Evolutionary conservation across 768 basidiomycete species (phyloP), one percentile per base, ranked within the genome.

Genomic region (Boletus eberwhitei): DNA sequence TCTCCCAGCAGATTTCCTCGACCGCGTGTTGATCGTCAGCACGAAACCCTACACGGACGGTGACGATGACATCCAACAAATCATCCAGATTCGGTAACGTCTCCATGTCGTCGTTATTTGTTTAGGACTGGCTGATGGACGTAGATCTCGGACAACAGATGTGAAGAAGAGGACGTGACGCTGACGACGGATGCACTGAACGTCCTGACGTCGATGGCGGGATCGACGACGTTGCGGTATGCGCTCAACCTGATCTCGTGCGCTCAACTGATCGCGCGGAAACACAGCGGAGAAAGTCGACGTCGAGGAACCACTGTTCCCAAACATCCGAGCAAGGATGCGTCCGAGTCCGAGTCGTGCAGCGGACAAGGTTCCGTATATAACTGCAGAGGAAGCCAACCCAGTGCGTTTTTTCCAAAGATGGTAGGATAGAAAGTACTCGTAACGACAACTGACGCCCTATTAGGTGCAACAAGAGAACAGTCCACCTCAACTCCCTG

Each of bases 181-280:
- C 78, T 98, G 26, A 79, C 86, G 1, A 64, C 79, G 1, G 85
- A 87, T 19, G 93, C 94, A 2, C 69, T 83, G 39, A 79, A 80
- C 31, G 86, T 94, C n/a, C 76, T 99, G 34, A 90, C 93, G 4
- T 81, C 85, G 2, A 96, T 99, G 84, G 94, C 92, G 1, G 73
- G 77, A 58, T 84, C 93, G 59, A 95, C 95, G 7, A 96, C 94
- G 0, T 77, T 98, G 37, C 87, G 94, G 52, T 98, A 97, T 66
- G 90, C 93, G 0, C 82, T 98, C 41, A 96, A 98, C 73, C 77
- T 98, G 53, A 98, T 99, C 59, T 94, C 95, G 2, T 93, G 93
- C 43, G 90, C 90, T 1, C 86, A 91, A 59, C 82, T 97, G 42
- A 76, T 96, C 17, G 89, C 96, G 7, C 79, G 83, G 57, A 88